Conservation (phyloP, 495 filamentous ascomycete genomes). For the Aspergillus nanangensis region DNA sequence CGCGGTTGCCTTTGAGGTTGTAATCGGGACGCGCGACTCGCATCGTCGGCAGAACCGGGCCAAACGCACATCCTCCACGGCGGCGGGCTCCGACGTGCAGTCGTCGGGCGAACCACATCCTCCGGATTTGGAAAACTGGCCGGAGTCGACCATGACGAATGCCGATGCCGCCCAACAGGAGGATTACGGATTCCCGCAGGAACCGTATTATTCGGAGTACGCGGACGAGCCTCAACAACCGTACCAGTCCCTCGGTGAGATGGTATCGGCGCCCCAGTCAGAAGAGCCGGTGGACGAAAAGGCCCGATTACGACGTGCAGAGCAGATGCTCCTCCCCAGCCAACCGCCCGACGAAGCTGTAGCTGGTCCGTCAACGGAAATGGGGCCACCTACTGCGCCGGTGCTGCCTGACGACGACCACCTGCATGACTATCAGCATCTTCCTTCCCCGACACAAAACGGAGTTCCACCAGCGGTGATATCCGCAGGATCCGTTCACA, state of each 20-base stretch:
- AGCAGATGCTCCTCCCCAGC: conserved; percentile 67
- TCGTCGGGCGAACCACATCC: conserved; percentile 6
- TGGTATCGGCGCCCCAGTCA: conserved; percentile 50
- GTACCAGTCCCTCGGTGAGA: conserved; percentile 21
- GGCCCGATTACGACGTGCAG: conserved; percentile 59
- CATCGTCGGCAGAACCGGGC: conserved; percentile 51
- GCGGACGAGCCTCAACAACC: conserved; percentile 18
- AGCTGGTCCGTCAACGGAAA: conserved; percentile 40
- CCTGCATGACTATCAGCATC: conserved; percentile 33
- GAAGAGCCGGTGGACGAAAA: conserved; percentile 64
- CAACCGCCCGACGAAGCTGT: conserved; percentile 51
- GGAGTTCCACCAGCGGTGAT: conserved; percentile 30
- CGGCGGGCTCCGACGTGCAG: conserved; percentile 16
- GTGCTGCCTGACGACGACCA: conserved; percentile 38
- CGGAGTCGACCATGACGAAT: conserved; percentile 20
- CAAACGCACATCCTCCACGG: conserved; percentile 21
- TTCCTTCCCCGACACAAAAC: conserved; percentile 20
- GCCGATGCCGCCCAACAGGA: conserved; percentile 26
- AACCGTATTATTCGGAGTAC: conserved; percentile 29
- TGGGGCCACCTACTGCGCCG: conserved; percentile 28
- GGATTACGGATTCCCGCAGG: conserved; percentile 31
- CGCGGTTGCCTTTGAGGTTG: conserved; percentile 73
- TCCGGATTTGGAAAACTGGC: conserved; percentile 25
- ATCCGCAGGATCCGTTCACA: conserved; percentile 39
- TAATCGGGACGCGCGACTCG: conserved; percentile 85